Evolutionary conservation across 176 grass and related monocot genomes (phyloP).

Genomic region (Sorghum bicolor): DNA sequence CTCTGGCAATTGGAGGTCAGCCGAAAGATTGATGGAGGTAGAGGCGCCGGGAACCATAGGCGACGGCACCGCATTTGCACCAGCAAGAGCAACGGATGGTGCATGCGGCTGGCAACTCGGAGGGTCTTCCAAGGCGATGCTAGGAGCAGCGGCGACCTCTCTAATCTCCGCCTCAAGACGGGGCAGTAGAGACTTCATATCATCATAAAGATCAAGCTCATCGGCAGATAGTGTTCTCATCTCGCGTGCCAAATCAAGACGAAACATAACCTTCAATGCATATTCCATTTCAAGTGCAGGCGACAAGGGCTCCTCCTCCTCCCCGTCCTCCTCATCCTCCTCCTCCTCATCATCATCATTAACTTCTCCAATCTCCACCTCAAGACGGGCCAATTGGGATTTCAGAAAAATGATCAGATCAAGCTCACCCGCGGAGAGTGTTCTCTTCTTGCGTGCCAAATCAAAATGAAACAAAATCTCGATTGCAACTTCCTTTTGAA

Average conservation of each 20-base stretch:
- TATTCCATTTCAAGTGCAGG: not conserved
- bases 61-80: not conserved
- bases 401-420: no score
- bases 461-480: no score
- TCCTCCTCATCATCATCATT: no score
- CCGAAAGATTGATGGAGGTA: not conserved
- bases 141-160: not conserved
- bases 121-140: not conserved
- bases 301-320: not conserved
- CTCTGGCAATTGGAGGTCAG: constrained; percentile 8
- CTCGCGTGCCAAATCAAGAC: not conserved
- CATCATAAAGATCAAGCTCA: not conserved
- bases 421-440: no score
- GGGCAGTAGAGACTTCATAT: not conserved
- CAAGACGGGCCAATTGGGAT: no score
- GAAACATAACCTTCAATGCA: not conserved
- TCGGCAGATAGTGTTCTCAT: not conserved
- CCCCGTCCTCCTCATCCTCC: no score
- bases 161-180: not conserved
- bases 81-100: not conserved
- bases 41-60: not conserved
- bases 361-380: no score
- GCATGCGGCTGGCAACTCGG: not conserved
- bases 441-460: no score
- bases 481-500: no score